These are phyloP conservation scores for Phragmites australis DNA, from an alignment of 176 grass and related monocot species.

Conservation along the genomic window DNA sequence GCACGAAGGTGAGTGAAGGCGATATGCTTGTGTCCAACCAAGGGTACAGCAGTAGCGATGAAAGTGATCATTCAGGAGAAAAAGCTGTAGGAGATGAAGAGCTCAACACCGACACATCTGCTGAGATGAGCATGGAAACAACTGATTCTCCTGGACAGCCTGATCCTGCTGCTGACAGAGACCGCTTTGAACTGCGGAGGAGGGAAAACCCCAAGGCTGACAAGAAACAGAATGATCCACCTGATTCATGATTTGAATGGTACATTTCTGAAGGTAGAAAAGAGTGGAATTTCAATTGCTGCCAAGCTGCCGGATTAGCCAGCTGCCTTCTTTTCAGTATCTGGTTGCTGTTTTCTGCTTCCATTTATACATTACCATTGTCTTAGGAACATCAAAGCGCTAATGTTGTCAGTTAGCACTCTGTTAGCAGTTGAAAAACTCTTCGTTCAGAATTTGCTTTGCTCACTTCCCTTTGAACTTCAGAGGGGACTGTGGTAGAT, in stretches of 20 bases:
- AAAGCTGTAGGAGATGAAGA: constrained; percentile 49
- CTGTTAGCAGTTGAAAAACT: constrained; percentile 26
- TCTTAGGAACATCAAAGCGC: not conserved
- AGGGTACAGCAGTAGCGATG: constrained; percentile 47
- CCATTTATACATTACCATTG: not conserved
- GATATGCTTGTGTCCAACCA: constrained; percentile 53
- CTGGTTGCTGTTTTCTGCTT: not conserved
- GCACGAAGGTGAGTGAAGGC: constrained; percentile 54
- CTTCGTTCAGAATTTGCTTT: constrained; percentile 14
- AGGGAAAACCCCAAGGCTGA: constrained; percentile 56
- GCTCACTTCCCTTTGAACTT: constrained; percentile 1
- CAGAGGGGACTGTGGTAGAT: not conserved
- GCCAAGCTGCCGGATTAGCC: constrained; percentile 4
- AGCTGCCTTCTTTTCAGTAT: constrained; percentile 25
- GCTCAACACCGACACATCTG: constrained; percentile 52
- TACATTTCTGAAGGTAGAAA: constrained; percentile 14
- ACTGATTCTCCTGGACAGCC: constrained; percentile 36
- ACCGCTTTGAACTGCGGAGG: constrained; percentile 56
- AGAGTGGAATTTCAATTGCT: not conserved
- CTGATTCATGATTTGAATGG: constrained; percentile 25
- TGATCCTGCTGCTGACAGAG: constrained; percentile 33
- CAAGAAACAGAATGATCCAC: constrained; percentile 35
- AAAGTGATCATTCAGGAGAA: constrained; percentile 38
- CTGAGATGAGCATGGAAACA: constrained; percentile 39
- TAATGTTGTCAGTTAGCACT: constrained; percentile 1